A percentile compares a stretch with the other conserved stretches of the same genome.
Conservation (phyloP, 495 filamentous ascomycete genomes). For the Neurospora sp. region DNA sequence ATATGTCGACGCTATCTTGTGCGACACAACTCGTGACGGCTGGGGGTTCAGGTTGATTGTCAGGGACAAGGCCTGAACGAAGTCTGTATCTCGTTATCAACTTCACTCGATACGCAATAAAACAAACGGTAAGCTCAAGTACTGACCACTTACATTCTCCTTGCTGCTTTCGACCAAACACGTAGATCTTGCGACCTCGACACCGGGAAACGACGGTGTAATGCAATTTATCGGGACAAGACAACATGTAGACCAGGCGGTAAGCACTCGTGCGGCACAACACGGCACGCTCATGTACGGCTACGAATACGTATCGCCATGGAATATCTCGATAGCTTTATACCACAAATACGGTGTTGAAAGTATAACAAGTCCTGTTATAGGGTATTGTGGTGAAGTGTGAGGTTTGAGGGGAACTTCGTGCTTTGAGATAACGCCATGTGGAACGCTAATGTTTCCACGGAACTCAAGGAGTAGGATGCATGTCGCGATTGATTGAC, state of each 20-base stretch:
- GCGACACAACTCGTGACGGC: not conserved
- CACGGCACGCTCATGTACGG: not conserved
- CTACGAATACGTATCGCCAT: not conserved
- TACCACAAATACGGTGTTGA: not conserved
- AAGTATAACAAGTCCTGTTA: not conserved
- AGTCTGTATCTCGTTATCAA: not conserved
- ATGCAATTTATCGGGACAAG: not conserved
- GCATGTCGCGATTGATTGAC: not conserved
- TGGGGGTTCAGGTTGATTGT: not conserved
- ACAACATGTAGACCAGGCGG: not conserved
- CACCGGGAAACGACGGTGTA: not conserved
- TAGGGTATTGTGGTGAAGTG: not conserved
- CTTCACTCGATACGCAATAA: not conserved
- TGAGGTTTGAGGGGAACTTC: not conserved
- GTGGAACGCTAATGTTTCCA: not conserved
- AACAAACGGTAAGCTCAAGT: not conserved
- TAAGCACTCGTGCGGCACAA: not conserved
- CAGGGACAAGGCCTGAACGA: not conserved
- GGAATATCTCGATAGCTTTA: not conserved
- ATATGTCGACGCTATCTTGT: not conserved
- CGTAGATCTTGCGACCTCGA: not conserved
- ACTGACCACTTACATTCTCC: not conserved
- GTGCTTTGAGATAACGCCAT: not conserved
- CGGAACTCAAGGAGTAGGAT: not conserved
- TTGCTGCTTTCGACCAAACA: not conserved